Conservation (phyloP, 371 early-diverging fungal genomes). For the Nosema muscidifuracis region DNA sequence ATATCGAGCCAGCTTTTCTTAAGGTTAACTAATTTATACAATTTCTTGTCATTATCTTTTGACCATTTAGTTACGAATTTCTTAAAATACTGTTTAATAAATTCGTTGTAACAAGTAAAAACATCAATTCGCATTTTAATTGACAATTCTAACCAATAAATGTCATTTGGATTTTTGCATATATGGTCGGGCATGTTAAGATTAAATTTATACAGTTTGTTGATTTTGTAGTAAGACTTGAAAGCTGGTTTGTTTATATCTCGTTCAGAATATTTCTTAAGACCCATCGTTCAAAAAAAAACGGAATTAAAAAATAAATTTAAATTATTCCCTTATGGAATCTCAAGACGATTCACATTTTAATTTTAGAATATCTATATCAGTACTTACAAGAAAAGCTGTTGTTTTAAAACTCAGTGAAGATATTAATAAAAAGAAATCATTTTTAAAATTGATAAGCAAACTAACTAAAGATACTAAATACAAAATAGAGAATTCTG, state of each 20-base stretch:
- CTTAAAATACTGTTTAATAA: constrained; percentile 1
- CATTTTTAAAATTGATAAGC: neutral
- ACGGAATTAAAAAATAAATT: too few relatives aligned
- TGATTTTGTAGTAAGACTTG: neutral
- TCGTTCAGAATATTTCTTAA: neutral
- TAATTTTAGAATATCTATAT: neutral
- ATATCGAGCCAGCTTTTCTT: neutral
- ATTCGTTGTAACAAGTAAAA: neutral
- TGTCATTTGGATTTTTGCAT: neutral
- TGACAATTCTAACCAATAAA: neutral
- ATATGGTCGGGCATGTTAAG: neutral
- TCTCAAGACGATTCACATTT: neutral
- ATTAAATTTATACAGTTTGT: neutral
- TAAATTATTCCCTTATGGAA: too few relatives aligned
- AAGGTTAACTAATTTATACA: neutral
- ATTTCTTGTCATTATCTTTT: neutral
- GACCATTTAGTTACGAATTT: neutral
- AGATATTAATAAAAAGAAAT: neutral
- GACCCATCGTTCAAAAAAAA: too few relatives aligned
- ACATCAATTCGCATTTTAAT: neutral
- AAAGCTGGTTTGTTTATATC: neutral
- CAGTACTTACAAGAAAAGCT: neutral
- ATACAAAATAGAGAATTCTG: neutral
- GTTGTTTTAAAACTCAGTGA: neutral
- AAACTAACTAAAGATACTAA: neutral